Conservation (phyloP, 208 protist species). For the Trypanosoma grayi region DNA sequence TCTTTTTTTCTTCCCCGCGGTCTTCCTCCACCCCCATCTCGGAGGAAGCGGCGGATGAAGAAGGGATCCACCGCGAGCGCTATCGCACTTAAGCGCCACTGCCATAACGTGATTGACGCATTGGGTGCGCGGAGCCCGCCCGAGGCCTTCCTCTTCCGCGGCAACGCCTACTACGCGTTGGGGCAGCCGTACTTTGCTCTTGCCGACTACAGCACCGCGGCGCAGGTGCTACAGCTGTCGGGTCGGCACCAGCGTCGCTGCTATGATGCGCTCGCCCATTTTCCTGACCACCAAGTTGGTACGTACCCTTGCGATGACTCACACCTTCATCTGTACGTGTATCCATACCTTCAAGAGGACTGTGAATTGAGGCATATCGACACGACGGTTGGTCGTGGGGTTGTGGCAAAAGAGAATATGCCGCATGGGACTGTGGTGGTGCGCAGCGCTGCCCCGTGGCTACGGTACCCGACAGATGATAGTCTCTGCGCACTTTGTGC, state of each 20-base stretch:
- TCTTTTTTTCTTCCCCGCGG: no score
- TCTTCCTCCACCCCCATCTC: no score
- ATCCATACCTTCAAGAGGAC: slow-evolving; percentile 50
- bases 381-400: slow-evolving; percentile 37
- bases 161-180: slow-evolving; percentile 84
- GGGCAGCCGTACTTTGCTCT: slow-evolving; percentile 82
- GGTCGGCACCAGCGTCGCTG: slow-evolving; percentile 60
- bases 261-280: slow-evolving; percentile 34
- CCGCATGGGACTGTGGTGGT: slow-evolving; percentile 33
- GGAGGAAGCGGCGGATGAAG: slow-evolving; percentile 4
- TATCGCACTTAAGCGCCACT: slow-evolving; percentile 63
- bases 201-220: slow-evolving; percentile 82
- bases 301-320: slow-evolving; percentile 64
- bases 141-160: slow-evolving; percentile 82
- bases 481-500: slow-evolving; percentile 60
- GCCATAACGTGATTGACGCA: slow-evolving; percentile 78
- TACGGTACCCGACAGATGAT: slow-evolving; percentile 68
- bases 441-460: slow-evolving; percentile 49
- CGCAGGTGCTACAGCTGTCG: slow-evolving; percentile 52
- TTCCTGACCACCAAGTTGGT: slow-evolving; percentile 59
- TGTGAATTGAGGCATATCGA: slow-evolving; percentile 39
- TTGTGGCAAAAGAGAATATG: slow-evolving; percentile 48
- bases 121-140: slow-evolving; percentile 67
- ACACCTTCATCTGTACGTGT: slow-evolving; percentile 76
- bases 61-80: slow-evolving; percentile 24